Conservation (phyloP, 2,329 filamentous ascomycete species). For the Calonectria montana region DNA sequence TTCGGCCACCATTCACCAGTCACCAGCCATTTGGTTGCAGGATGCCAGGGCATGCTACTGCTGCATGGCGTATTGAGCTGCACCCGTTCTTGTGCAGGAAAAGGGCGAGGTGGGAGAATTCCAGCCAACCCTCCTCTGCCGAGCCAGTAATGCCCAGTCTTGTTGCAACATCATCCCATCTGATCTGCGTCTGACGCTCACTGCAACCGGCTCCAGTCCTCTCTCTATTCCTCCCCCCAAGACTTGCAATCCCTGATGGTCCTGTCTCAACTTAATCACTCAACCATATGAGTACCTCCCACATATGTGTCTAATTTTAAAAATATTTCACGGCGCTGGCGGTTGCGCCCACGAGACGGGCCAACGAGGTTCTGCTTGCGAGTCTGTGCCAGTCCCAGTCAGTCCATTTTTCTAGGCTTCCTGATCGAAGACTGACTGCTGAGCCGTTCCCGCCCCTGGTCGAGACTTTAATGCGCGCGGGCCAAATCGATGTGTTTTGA, state of each 20-base stretch:
- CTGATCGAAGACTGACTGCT: conserved; percentile 9
- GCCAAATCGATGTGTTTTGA: conserved; percentile 7
- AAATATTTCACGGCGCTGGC: background rate
- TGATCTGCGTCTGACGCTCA: conserved; percentile 3
- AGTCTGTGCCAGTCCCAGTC: background rate
- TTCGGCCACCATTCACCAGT: conserved; percentile 28
- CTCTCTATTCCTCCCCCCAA: conserved; percentile 1
- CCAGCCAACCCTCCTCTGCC: background rate
- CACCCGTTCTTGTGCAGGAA: background rate
- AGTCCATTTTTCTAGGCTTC: conserved; percentile 3
- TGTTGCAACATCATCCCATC: conserved; percentile 12
- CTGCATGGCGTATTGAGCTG: conserved; percentile 18
- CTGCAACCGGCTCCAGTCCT: conserved; percentile 3
- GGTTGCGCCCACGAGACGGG: conserved; percentile 9
- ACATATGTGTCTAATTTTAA: conserved; percentile 17
- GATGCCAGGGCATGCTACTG: background rate
- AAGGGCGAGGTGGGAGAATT: conserved; percentile 4
- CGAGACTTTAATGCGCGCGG: background rate
- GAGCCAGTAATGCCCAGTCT: background rate
- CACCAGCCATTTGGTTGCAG: background rate
- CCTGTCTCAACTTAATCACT: conserved; percentile 10
- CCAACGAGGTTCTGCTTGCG: background rate
- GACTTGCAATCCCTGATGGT: background rate
- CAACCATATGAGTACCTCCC: background rate
- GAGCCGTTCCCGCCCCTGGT: conserved; percentile 21